Evolutionary conservation across 208 protist genomes (phyloP).

Genomic region (Trichomonas gallinae): DNA sequence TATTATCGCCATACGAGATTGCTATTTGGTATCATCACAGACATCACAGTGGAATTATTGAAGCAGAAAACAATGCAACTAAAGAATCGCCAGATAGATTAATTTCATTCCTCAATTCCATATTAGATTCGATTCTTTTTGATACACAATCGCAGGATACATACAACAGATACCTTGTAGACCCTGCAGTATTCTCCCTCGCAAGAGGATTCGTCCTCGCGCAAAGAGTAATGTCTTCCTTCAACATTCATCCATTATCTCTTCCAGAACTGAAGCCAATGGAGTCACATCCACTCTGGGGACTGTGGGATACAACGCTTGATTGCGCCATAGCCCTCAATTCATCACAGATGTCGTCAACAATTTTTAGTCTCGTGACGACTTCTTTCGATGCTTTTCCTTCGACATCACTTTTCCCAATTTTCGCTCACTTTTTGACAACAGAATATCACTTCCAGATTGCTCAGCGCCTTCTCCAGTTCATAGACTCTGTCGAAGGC

Average conservation of each 20-base stretch:
- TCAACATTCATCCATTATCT: background rate
- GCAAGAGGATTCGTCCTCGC: background rate
- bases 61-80: background rate
- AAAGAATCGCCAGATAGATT: background rate
- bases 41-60: background rate
- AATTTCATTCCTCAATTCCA: background rate
- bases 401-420: background rate
- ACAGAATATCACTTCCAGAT: background rate
- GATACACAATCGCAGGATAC: background rate
- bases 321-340: background rate
- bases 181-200: background rate
- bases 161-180: background rate
- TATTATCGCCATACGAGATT: background rate
- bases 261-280: background rate
- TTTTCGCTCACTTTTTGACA: background rate
- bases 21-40: background rate
- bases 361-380: background rate
- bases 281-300: background rate
- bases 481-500: background rate
- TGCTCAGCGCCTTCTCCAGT: background rate
- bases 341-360: too few relatives aligned
- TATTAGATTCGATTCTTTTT: conserved; percentile 8
- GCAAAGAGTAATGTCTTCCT: background rate
- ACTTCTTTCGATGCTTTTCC: background rate
- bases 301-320: background rate